A percentile compares a stretch with the other conserved stretches of the same genome.
These are phyloP conservation scores for Aspergillus avenaceus DNA, from an alignment of 495 filamentous ascomycete species.

Conservation along the genomic window DNA sequence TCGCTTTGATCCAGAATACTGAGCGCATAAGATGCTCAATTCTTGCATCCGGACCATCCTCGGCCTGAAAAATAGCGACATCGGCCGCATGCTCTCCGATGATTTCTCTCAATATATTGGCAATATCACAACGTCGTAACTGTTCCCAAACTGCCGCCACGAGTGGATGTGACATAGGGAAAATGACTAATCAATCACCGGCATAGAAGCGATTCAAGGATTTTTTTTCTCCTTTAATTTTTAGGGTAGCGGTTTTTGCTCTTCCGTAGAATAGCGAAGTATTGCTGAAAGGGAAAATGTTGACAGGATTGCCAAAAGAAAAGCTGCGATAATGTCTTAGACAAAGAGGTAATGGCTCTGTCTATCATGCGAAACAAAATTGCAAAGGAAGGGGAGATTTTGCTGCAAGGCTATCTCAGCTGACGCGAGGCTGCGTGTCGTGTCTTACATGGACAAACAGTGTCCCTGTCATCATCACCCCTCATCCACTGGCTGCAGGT, in stretches of 20 bases:
- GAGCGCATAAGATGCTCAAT: constrained; percentile 18
- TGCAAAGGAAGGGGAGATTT: background rate
- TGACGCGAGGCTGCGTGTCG: constrained; percentile 22
- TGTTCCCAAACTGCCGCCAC: constrained; percentile 30
- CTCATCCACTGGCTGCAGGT: background rate
- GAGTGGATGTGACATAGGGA: constrained; percentile 27
- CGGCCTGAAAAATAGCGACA: constrained; percentile 13
- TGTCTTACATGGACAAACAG: constrained; percentile 15
- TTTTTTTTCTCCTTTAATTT: background rate
- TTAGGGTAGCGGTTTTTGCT: constrained; percentile 1
- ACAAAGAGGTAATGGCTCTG: constrained; percentile 5
- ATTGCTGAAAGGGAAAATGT: too few species aligned
- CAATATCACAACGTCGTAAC: constrained; percentile 23
- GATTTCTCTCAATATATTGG: constrained; percentile 26
- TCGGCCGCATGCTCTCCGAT: constrained; percentile 23
- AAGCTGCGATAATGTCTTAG: background rate
- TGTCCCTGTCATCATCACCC: background rate
- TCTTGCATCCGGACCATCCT: constrained; percentile 11
- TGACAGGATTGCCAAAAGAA: background rate
- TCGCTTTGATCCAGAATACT: constrained; percentile 25
- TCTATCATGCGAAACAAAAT: background rate
- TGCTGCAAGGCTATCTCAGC: constrained; percentile 11
- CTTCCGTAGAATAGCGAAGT: too few species aligned
- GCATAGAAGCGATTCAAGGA: constrained; percentile 10
- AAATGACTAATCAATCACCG: constrained; percentile 5